These are phyloP conservation scores for Graphilbum fragrans DNA, from an alignment of 2,329 filamentous ascomycete species.

Conservation along the genomic window DNA sequence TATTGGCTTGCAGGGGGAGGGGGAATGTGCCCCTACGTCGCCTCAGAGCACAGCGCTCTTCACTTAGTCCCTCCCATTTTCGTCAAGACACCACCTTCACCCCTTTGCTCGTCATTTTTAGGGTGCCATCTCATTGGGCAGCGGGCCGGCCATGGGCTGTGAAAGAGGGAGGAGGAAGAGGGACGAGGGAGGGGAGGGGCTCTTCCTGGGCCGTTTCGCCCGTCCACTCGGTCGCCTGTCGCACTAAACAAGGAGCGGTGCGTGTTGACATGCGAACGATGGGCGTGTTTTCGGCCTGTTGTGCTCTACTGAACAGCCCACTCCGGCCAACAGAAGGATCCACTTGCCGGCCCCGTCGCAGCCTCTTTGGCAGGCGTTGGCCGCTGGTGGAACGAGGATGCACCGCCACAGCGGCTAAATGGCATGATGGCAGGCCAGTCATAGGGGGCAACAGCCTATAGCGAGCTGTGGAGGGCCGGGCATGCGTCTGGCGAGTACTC, in stretches of 20 bases:
- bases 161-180: too few species aligned
- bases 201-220: too few species aligned
- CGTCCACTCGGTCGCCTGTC: too few species aligned
- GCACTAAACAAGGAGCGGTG: too few species aligned
- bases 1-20: too few species aligned
- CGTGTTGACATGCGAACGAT: too few species aligned
- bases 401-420: constrained; percentile 10
- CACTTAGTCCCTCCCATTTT: too few species aligned
- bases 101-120: constrained; percentile 5
- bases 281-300: neutral
- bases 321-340: neutral
- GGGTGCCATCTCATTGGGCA: neutral
- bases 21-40: neutral
- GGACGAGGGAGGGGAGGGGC: too few species aligned
- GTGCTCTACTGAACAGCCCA: neutral
- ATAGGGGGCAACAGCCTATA: neutral
- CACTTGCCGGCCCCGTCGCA: neutral
- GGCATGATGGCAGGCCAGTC: constrained; percentile 7
- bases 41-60: too few species aligned
- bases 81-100: constrained; percentile 1
- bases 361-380: neutral
- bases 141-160: neutral
- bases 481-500: too few species aligned
- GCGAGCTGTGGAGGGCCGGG: neutral
- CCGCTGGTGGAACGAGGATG: constrained; percentile 8